Evolutionary conservation across 805 yeast species (phyloP).

Genomic region (Saccharomycodes ludwigii): DNA sequence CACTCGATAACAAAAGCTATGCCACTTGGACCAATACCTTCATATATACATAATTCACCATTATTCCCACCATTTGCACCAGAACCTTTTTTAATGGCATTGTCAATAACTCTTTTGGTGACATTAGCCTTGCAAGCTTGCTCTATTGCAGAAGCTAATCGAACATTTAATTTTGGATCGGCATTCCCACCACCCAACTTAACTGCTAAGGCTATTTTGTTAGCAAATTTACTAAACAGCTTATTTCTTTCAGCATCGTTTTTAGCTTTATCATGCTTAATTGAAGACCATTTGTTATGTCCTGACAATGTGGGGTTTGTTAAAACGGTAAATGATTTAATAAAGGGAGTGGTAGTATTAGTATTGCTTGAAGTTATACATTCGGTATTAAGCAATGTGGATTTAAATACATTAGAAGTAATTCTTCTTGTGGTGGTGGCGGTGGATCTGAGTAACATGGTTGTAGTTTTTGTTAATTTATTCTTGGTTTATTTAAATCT

Average conservation of each 20-base stretch:
- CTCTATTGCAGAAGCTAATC: constrained; percentile 62
- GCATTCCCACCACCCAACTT: constrained; percentile 46
- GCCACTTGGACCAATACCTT: constrained; percentile 89
- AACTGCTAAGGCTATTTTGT: constrained; percentile 64
- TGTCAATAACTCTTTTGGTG: constrained; percentile 60
- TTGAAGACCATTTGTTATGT: constrained; percentile 92
- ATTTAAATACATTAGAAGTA: too few species aligned
- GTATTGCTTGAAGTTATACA: too few species aligned
- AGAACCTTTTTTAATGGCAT: constrained; percentile 74
- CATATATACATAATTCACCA: constrained; percentile 51
- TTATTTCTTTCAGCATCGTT: constrained; percentile 73
- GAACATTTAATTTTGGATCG: constrained; percentile 48
- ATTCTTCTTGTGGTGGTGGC: too few species aligned
- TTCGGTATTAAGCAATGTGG: too few species aligned
- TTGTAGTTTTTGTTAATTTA: too few species aligned
- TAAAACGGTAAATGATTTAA: too few species aligned
- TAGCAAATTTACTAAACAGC: constrained; percentile 57
- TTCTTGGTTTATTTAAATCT: too few species aligned
- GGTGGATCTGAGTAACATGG: too few species aligned
- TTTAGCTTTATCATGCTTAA: constrained; percentile 87
- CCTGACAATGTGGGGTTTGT: constrained; percentile 74
- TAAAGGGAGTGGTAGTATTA: too few species aligned
- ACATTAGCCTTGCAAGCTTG: constrained; percentile 34
- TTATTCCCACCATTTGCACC: constrained; percentile 40
- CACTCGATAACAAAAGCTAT: constrained; percentile 79